Base-by-base conservation (phyloP, 2,329 filamentous ascomycete genomes). In the Aureobasidium mangrovei region DNA sequence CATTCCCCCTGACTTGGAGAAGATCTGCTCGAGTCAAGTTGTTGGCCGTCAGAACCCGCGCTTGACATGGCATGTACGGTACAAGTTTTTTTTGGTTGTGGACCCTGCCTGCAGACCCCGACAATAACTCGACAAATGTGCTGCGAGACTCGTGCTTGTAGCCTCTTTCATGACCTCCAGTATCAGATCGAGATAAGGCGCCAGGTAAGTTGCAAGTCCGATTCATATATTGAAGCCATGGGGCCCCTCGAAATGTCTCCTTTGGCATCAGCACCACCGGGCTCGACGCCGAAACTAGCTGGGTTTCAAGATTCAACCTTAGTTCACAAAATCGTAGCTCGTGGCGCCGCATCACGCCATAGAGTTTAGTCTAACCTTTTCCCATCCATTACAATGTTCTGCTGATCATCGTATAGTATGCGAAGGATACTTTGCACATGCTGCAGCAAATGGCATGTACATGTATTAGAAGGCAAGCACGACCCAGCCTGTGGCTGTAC, bases 281-380 rank as follows among this genome's bases (percentile, higher is more conserved):
- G 46, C 24, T 40, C 12, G 7, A 28, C 28, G n/a, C 46, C 46
- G 46, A 49, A 38, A 12, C 46, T 49, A 49, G 36, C 7, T 9
- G 32, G 26, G 46, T 49, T 49, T 49, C 46, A 38, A 32, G n/a
- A 26, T 49, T 40, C 40, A 49, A 8, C 39, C 35, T 49, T 49
- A 49, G 40, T 32, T 18, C 46, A 49, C 46, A 26, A 48, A 39
- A 18, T 31, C 28, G 35, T 32, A 36, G 32, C 35, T 49, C 35
- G 46, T 49, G 27, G 46, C 36, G 28, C 45, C 32, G 46, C 36
- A 36, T 49, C 46, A 49, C 9, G 32, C 7, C 12, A 26, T 39
- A 31, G 12, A 29, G 26, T 39, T 48, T 40, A 4, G 35, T 18
- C 29, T 6, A 27, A 41, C 31, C 18, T 35, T 24, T 33, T 18